phyloP scores from a whole-genome alignment of 2,329 filamentous ascomycete species.

The Tolypocladium capitatum region DNA sequence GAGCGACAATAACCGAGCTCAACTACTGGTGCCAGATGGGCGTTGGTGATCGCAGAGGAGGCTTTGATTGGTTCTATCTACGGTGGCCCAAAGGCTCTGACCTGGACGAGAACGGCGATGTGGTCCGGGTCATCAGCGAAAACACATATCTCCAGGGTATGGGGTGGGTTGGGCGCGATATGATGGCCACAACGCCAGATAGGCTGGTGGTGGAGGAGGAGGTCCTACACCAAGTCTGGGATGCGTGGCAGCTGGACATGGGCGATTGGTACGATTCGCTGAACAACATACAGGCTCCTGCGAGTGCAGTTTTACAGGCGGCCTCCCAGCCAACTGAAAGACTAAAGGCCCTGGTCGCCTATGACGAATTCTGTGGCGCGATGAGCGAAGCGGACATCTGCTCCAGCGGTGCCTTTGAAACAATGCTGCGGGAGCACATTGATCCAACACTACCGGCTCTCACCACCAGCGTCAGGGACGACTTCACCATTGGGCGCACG shows the following conservation, averaged over 20 bases:
- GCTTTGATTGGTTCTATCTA: constrained; percentile 79
- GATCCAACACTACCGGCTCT: constrained; percentile 53
- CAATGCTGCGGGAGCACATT: constrained; percentile 31
- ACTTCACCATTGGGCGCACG: constrained; percentile 34
- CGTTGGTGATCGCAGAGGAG: constrained; percentile 76
- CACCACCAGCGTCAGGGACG: constrained; percentile 30
- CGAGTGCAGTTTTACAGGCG: constrained; percentile 7
- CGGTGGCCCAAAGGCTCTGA: constrained; percentile 63
- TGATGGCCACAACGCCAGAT: constrained; percentile 22
- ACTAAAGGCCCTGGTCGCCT: constrained; percentile 29
- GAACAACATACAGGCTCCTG: constrained; percentile 25
- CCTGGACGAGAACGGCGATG: constrained; percentile 51
- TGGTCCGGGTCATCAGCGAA: constrained; percentile 66
- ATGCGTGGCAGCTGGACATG: constrained; percentile 53
- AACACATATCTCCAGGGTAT: constrained; percentile 67
- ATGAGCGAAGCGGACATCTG: constrained; percentile 56
- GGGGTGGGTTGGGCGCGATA: constrained; percentile 60
- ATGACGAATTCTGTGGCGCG: constrained; percentile 40
- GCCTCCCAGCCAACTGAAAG: constrained; percentile 7
- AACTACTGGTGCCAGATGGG: constrained; percentile 97
- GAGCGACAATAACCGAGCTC: constrained; percentile 70
- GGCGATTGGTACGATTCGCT: constrained; percentile 39
- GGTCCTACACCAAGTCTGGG: constrained; percentile 49
- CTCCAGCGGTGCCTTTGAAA: constrained; percentile 33
- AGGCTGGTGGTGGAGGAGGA: constrained; percentile 43